Base-by-base conservation (phyloP, 1,284 basidiomycete genomes). In the Boletus coffeatus region DNA sequence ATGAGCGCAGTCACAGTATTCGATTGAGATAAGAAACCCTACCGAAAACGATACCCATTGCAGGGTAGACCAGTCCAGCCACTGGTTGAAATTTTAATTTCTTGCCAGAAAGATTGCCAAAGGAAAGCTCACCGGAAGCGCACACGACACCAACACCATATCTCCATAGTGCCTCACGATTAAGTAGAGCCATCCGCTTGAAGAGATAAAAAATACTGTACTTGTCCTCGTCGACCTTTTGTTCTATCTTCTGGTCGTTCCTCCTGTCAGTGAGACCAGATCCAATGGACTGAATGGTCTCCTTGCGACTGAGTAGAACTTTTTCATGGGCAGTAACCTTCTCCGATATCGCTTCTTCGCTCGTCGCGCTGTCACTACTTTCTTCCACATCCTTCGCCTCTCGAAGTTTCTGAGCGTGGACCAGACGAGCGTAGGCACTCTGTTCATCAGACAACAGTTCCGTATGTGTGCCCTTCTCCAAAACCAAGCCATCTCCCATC, bases 391-490 rank as follows among this genome's bases (percentile, higher is more conserved):
- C 67, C 46, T 57, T 58, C 4, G n/a, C 9, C 43, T 88, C 91
- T 21, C 90, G 86, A 3, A 93, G 81, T 73, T 84, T 88, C 78
- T 96, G 94, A 4, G 93, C 88, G 48, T 84, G 81, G 9, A 96
- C 93, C 14, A 96, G 84, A 18, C 83, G 81, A 2, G 89, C 79
- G 74, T 96, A 96, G 8, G 88, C 80, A 61, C 93, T 88, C 29
- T 84, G 75, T 64, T 81, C 82, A 64, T 86, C 76, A 5, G 76
- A 71, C 37, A 97, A 78, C 4, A 98, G 86, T 57, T 92, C 84
- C 56, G 86, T 76, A 76, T 98, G 96, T 1, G 84, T 93, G 16
- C 95, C 95, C 61, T 84, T 79, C 76, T 98, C 96, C 60, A 98
- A 77, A 50, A 98, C 85, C 55, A 85, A 76, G 2, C 94, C 92